phyloP scores from a whole-genome alignment of 257 asterid species.

The Verbena officinalis region DNA sequence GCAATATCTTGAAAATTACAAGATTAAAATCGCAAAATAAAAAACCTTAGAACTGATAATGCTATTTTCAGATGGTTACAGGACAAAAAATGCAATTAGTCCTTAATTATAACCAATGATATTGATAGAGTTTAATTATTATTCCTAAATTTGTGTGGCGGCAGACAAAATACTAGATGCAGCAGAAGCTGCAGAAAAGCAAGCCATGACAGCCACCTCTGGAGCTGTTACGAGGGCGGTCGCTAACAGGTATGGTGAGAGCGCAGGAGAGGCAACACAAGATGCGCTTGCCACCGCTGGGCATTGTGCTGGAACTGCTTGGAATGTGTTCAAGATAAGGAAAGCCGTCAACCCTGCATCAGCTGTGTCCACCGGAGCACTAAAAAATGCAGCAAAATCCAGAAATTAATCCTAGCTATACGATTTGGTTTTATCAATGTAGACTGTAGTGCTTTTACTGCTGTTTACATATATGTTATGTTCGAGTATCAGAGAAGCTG shows the following conservation, averaged over 20 bases:
- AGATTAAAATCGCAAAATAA: too few relatives aligned
- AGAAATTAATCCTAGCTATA: background rate
- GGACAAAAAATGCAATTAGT: too few relatives aligned
- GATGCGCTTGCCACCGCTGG: constrained; percentile 77
- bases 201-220: constrained; percentile 67
- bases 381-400: constrained; percentile 47
- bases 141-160: too few relatives aligned
- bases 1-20: too few relatives aligned
- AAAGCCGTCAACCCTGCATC: constrained; percentile 76
- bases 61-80: too few relatives aligned
- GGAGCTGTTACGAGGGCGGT: constrained; percentile 74
- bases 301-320: constrained; percentile 70
- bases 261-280: constrained; percentile 82
- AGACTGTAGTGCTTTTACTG: too few relatives aligned
- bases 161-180: constrained; percentile 81
- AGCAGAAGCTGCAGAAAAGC: constrained; percentile 91
- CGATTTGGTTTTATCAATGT: too few relatives aligned
- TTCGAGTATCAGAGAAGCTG: too few relatives aligned
- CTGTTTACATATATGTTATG: too few relatives aligned
- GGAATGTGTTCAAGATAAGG: constrained; percentile 79
- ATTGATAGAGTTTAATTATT: too few relatives aligned
- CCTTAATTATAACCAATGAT: too few relatives aligned
- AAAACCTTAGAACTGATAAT: too few relatives aligned
- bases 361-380: constrained; percentile 40
- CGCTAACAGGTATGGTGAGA: constrained; percentile 68